Evolutionary conservation across 2,329 filamentous ascomycete species (phyloP).

Genomic region (Sporothrix globosa): DNA sequence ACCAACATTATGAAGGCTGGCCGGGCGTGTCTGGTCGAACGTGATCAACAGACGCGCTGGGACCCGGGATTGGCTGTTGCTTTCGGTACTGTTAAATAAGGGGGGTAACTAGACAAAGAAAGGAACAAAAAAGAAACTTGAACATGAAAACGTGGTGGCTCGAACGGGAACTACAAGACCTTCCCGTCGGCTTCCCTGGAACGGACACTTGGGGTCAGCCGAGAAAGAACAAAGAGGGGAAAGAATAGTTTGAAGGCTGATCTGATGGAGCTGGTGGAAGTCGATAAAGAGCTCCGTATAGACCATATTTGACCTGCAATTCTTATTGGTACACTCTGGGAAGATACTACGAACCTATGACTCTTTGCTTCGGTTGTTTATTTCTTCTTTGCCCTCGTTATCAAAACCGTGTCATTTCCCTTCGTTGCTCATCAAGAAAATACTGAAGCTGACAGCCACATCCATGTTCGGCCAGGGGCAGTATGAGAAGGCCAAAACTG

Average conservation of each 20-base stretch:
- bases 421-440: too few relatives aligned
- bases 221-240: conserved; percentile 22
- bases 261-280: background rate
- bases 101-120: background rate
- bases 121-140: background rate
- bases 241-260: conserved; percentile 14
- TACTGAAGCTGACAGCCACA: background rate
- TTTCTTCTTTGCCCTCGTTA: background rate
- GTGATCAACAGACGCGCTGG: conserved; percentile 28
- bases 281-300: too few relatives aligned
- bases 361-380: background rate
- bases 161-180: conserved; percentile 30
- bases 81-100: background rate
- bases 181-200: conserved; percentile 30
- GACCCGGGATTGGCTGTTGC: conserved; percentile 28
- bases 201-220: conserved; percentile 36
- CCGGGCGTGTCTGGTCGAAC: conserved; percentile 12
- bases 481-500: background rate
- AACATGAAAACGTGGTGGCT: background rate
- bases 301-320: background rate
- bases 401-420: too few relatives aligned
- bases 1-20: background rate
- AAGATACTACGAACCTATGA: background rate
- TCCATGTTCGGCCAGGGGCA: background rate
- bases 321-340: too few relatives aligned